phyloP scores from a whole-genome alignment of 2,329 filamentous ascomycete species.

The Colletotrichum ledebouriae region DNA sequence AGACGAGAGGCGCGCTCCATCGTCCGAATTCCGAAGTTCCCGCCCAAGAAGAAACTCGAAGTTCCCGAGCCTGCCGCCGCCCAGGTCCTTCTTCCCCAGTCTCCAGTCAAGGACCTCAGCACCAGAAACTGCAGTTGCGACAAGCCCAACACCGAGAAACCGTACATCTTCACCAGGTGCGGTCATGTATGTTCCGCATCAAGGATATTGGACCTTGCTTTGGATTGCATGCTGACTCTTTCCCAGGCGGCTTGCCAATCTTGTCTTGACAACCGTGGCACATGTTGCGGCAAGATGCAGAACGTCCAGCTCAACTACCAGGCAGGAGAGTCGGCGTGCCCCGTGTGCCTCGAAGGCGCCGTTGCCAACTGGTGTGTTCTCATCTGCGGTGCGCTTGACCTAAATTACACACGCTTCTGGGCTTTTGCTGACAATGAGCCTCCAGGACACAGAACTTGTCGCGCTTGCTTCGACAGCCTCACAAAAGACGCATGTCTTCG shows the following conservation, averaged over 20 bases:
- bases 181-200: constrained; percentile 5
- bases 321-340: constrained; percentile 1
- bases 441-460: constrained; percentile 7
- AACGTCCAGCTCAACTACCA: constrained; percentile 13
- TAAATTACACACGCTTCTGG: too few species aligned
- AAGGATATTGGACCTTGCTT: too few species aligned
- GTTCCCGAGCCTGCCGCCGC: neutral
- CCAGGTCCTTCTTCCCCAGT: neutral
- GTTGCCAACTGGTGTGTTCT: constrained; percentile 1
- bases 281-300: constrained; percentile 13
- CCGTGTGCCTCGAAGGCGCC: neutral
- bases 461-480: constrained; percentile 1
- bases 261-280: constrained; percentile 7
- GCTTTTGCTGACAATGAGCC: neutral
- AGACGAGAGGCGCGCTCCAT: neutral
- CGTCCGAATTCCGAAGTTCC: neutral
- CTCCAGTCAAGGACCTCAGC: neutral
- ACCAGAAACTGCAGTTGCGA: constrained; percentile 7
- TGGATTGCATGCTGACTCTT: neutral
- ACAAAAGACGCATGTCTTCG: neutral
- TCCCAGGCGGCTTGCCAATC: constrained; percentile 3
- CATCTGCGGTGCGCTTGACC: neutral
- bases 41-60: neutral
- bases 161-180: constrained; percentile 6
- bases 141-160: constrained; percentile 6